Percentiles rank a stretch among this genome's conserved stretches.
These are phyloP conservation scores for Blastocystis sp. DNA, from an alignment of 352 stramenopile genomes.

Conservation along the genomic window DNA sequence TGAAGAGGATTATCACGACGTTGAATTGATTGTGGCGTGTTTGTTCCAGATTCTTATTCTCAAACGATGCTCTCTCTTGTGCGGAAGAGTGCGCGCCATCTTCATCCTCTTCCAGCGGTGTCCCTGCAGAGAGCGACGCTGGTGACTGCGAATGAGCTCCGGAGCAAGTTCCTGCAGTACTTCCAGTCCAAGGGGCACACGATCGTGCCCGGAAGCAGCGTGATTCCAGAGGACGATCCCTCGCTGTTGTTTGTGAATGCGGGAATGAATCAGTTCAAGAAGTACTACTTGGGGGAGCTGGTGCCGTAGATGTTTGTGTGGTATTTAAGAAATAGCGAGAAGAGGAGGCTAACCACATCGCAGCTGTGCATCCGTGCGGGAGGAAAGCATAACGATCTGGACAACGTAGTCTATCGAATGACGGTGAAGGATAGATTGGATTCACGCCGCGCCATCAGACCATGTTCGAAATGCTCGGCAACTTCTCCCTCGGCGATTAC, in stretches of 20 bases:
- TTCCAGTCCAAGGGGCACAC: slow-evolving; percentile 77
- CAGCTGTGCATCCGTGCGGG: slow-evolving; percentile 94
- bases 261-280: slow-evolving; percentile 90
- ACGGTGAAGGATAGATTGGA: slow-evolving; percentile 74
- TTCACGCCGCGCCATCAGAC: slow-evolving; percentile 83
- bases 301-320: slow-evolving; percentile 22
- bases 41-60: slow-evolving; percentile 22
- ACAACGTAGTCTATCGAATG: slow-evolving; percentile 91
- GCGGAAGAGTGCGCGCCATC: background rate
- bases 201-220: slow-evolving; percentile 77
- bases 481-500: slow-evolving; percentile 95
- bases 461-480: slow-evolving; percentile 97
- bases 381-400: slow-evolving; percentile 96
- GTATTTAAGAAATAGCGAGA: slow-evolving; percentile 1
- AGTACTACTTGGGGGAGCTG: slow-evolving; percentile 79
- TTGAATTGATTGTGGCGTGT: slow-evolving; percentile 64
- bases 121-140: background rate
- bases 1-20: slow-evolving; percentile 53
- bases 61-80: background rate
- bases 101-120: background rate
- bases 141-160: slow-evolving; percentile 74
- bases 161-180: slow-evolving; percentile 77
- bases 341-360: slow-evolving; percentile 80
- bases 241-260: slow-evolving; percentile 94
- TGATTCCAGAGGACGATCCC: slow-evolving; percentile 83